phyloP scores from a whole-genome alignment of 495 filamentous ascomycete species.

The Talaromyces ruber region DNA sequence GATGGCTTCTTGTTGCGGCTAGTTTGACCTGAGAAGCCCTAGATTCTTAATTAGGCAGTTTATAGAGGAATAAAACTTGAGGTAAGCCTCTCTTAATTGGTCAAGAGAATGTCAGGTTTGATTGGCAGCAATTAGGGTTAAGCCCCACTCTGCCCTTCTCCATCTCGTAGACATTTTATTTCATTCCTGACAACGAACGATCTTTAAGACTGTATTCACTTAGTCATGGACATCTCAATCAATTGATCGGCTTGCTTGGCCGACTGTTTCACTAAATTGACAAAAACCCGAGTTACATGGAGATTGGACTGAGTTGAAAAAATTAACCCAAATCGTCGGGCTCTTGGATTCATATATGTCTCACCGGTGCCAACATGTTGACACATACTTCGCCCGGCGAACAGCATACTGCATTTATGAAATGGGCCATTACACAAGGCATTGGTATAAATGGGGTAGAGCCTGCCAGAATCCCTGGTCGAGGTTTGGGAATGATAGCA shows the following conservation, averaged over 20 bases:
- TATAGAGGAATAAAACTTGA: background rate
- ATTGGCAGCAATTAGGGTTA: background rate
- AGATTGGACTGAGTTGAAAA: background rate
- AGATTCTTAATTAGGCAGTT: background rate
- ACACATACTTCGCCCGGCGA: slow-evolving; percentile 32
- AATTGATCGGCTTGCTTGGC: background rate
- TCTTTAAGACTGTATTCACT: background rate
- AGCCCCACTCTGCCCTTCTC: background rate
- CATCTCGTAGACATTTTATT: background rate
- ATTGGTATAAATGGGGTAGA: slow-evolving; percentile 51
- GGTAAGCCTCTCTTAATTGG: background rate
- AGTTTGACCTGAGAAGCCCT: background rate
- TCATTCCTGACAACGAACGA: background rate
- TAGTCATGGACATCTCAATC: background rate
- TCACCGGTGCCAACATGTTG: slow-evolving; percentile 14
- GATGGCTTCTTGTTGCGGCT: background rate
- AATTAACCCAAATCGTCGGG: too few species aligned
- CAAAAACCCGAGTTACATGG: background rate
- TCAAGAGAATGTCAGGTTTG: background rate
- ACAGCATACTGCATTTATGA: slow-evolving; percentile 42
- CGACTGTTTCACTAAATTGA: background rate
- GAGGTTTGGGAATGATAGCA: slow-evolving; percentile 69
- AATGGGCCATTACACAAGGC: slow-evolving; percentile 54
- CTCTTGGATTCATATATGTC: too few species aligned
- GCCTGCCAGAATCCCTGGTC: slow-evolving; percentile 50